Base-by-base conservation (phyloP, 1,284 basidiomycete genomes). In the Tremellales sp. region DNA sequence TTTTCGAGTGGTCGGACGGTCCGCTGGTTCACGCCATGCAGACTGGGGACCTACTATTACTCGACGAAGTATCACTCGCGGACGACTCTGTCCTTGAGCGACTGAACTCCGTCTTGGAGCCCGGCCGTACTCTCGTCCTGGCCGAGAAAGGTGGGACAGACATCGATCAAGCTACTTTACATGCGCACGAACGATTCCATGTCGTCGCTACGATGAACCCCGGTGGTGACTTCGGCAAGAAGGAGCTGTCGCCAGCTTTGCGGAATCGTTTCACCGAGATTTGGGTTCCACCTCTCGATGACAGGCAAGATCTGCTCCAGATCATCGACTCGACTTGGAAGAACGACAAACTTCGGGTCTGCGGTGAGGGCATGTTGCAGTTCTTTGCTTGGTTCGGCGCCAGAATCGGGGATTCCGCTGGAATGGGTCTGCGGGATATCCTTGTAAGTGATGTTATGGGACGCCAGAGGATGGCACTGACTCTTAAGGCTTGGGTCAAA, bases 161-260 rank as follows among this genome's bases (percentile, higher is more conserved):
- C 51, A 77, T 82, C 12, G 84, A 85, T 33, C 78, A 85, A 54
- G 82, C 86, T 19, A 79, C 80, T 13, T 78, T 97, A 42, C 76
- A 74, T 25, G 91, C 89, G 2, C 68, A 77, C 12, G 72, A 78
- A 3, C 74, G 75, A 3, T 99, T 99, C 79, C 86, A 94, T 68
- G 82, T 99, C 33, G 79, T 97, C 0, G 93, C 96, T 1, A 98
- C 96, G 0, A 99, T 99, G 96, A 99, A 99, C 70, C 96, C 96
- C 0, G 96, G 96, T 29, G 96, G 96, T 31, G 96, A 99, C 70
- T 98, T 96, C 63, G 96, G 96, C 35, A 99, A 99, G 78, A 98
- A 98, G 71, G 96, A 99, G 69, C 79, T 99, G 3, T 97, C 93
- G 0, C 94, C 94, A 24, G 96, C 96, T 0, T 78, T 99, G 40